Base-by-base conservation (phyloP, 306 rosid species). In the Morella rubra region DNA sequence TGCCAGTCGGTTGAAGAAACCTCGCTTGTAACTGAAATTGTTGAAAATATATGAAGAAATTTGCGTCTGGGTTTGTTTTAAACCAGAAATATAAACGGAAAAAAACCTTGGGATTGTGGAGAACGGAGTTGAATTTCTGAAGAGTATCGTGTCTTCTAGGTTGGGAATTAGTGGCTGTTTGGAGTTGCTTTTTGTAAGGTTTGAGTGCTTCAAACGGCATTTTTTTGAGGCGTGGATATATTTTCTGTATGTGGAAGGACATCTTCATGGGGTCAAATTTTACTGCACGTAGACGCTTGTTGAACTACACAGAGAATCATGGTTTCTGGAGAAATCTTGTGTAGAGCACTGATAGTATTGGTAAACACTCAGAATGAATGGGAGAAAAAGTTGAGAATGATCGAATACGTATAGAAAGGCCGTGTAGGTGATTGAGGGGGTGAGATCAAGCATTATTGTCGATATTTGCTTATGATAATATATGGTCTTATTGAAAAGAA, bases 21-120 rank as follows among this genome's bases (percentile, higher is more conserved):
- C 20, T 49, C 47, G 49, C 6, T 18, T 46, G 44, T 56, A 20
- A 15, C 41, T 50, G 42, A n/a, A 55, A 52, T 76, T 67, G 55
- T 69, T 66, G 73, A 32, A 42, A 41, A 12, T 49, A 0, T 16
- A 15, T n/a, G 27, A 4, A 0, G 24, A 64, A 22, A 37, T 65
- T 76, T 55, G 79, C 53, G 37, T 22, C 55, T 54, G 56, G 66
- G 73, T 70, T n/a, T 47, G 78, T 75, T 8, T 75, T 64, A 41
- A 16, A 50, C 51, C 8, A n/a, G 65, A 16, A 50, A 54, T 37
- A 41, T 19, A 27, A 40, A 58, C 44, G 3, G 0, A 53, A 51
- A 37, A 51, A 40, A 41, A 15, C 41, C 13, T 20, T 37, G 71
- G 51, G 67, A 22, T 62, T 41, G 4, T 65, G 50, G 47, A 65